A percentile compares a stretch with the other conserved stretches of the same genome.
phyloP scores from a whole-genome alignment of 2,329 filamentous ascomycete species.

The Cladophialophora chaetospira region DNA sequence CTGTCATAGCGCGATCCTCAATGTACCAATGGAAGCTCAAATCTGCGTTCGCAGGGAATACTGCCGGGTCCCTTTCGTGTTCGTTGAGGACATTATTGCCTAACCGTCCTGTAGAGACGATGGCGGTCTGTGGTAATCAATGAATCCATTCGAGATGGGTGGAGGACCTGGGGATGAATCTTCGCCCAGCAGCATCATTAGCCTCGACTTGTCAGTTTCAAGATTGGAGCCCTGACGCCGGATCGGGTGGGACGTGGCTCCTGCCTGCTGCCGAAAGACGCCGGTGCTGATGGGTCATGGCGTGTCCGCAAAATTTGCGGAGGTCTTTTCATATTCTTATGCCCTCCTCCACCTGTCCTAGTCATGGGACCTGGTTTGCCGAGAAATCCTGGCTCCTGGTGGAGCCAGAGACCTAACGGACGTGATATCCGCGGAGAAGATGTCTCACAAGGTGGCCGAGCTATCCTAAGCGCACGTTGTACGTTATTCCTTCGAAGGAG shows the following conservation, averaged over 20 bases:
- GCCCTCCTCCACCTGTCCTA: not conserved
- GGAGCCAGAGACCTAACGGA: too few relatives aligned
- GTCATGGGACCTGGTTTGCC: too few relatives aligned
- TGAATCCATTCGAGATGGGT: not conserved
- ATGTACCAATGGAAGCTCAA: constrained; percentile 6
- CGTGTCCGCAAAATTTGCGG: too few relatives aligned
- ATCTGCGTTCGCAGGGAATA: not conserved
- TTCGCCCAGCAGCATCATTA: not conserved
- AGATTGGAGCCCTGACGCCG: not conserved
- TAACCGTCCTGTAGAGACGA: too few relatives aligned
- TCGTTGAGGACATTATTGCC: not conserved
- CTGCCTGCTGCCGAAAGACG: constrained; percentile 8
- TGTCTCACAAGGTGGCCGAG: too few relatives aligned
- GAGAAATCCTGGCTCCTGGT: too few relatives aligned
- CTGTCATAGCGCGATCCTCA: not conserved
- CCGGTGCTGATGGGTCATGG: not conserved
- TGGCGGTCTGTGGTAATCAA: not conserved
- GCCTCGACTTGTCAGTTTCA: constrained; percentile 1
- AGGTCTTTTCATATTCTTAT: not conserved
- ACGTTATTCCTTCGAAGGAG: too few relatives aligned
- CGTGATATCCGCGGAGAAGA: too few relatives aligned
- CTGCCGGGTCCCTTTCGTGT: not conserved
- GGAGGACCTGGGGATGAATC: not conserved
- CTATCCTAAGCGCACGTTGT: too few relatives aligned
- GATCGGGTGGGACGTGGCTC: constrained; percentile 6